Conservation (phyloP, 495 filamentous ascomycete species). For the Penicillium samsonianum region DNA sequence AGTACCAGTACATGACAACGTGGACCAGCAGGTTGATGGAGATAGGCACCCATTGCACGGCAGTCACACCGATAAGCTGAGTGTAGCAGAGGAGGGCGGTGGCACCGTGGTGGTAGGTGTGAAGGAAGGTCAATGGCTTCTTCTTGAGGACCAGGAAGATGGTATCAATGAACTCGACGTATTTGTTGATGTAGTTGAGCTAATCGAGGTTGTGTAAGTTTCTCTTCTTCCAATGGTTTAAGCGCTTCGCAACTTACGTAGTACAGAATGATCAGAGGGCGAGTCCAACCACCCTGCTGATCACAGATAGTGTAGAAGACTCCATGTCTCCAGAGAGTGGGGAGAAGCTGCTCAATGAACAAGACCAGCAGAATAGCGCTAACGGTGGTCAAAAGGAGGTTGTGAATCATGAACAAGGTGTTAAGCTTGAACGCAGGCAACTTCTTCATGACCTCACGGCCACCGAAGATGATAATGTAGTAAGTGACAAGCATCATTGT, state of each 20-base stretch:
- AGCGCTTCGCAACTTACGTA: slow-evolving; percentile 55
- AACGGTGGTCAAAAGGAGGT: slow-evolving; percentile 63
- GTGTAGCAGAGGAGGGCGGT: slow-evolving; percentile 73
- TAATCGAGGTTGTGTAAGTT: slow-evolving; percentile 35
- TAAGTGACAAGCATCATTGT: slow-evolving; percentile 59
- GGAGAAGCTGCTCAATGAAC: slow-evolving; percentile 65
- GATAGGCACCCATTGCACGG: slow-evolving; percentile 70
- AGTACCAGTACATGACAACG: slow-evolving; percentile 72
- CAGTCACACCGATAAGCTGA: slow-evolving; percentile 66
- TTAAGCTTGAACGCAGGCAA: slow-evolving; percentile 60
- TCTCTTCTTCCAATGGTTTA: not conserved
- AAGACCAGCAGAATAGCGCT: slow-evolving; percentile 62
- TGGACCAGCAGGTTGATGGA: slow-evolving; percentile 68
- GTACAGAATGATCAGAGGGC: slow-evolving; percentile 65
- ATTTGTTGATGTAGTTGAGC: slow-evolving; percentile 76
- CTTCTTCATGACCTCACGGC: slow-evolving; percentile 66
- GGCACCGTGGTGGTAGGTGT: slow-evolving; percentile 75
- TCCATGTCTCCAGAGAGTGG: slow-evolving; percentile 58
- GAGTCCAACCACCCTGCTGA: slow-evolving; percentile 66
- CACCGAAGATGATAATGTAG: slow-evolving; percentile 67
- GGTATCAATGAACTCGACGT: slow-evolving; percentile 68
- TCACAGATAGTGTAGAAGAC: slow-evolving; percentile 67
- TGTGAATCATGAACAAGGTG: slow-evolving; percentile 69
- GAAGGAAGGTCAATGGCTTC: slow-evolving; percentile 76
- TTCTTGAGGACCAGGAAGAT: slow-evolving; percentile 74